A percentile compares a stretch with the other conserved stretches of the same genome.
These are phyloP conservation scores for Daldinia decipiens DNA, from an alignment of 495 filamentous ascomycete species.

Conservation along the genomic window DNA sequence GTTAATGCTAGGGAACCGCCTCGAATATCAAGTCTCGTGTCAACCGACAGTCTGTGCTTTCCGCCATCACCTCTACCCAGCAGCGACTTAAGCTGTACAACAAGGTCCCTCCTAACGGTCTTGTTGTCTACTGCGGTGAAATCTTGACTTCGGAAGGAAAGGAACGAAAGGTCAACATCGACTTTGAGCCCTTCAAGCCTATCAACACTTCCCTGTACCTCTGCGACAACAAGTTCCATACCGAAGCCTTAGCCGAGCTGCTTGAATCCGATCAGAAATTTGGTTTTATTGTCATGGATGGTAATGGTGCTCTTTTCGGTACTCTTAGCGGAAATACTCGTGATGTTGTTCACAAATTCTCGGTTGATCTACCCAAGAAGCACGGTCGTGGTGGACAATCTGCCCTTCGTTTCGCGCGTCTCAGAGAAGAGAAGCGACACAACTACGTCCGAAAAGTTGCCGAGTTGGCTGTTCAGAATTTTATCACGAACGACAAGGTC, in stretches of 20 bases:
- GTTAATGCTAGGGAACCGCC: constrained; percentile 81
- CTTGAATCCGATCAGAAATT: constrained; percentile 99
- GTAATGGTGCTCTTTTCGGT: constrained; percentile 96
- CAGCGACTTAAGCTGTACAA: constrained; percentile 98
- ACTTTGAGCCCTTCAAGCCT: constrained; percentile 99
- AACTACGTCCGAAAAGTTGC: constrained; percentile 99
- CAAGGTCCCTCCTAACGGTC: constrained; percentile 95
- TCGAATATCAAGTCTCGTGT: constrained; percentile 99
- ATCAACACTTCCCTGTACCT: constrained; percentile 99
- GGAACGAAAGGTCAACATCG: constrained; percentile 98
- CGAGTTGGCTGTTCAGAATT: constrained; percentile 97
- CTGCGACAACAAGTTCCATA: constrained; percentile 99
- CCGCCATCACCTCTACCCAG: constrained; percentile 98
- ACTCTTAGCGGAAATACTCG: constrained; percentile 96
- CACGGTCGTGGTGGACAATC: constrained; percentile 99
- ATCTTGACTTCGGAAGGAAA: constrained; percentile 98
- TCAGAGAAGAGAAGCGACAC: constrained; percentile 99
- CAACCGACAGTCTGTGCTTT: constrained; percentile 96
- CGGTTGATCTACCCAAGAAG: constrained; percentile 98
- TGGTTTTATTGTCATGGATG: constrained; percentile 99
- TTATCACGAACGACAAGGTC: constrained; percentile 96
- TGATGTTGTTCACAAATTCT: constrained; percentile 97
- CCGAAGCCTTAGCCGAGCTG: constrained; percentile 93
- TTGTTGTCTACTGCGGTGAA: constrained; percentile 99
- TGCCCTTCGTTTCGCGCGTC: constrained; percentile 97